Base-by-base conservation (phyloP, 1,284 basidiomycete genomes). In the Ceratobasidium sp. region DNA sequence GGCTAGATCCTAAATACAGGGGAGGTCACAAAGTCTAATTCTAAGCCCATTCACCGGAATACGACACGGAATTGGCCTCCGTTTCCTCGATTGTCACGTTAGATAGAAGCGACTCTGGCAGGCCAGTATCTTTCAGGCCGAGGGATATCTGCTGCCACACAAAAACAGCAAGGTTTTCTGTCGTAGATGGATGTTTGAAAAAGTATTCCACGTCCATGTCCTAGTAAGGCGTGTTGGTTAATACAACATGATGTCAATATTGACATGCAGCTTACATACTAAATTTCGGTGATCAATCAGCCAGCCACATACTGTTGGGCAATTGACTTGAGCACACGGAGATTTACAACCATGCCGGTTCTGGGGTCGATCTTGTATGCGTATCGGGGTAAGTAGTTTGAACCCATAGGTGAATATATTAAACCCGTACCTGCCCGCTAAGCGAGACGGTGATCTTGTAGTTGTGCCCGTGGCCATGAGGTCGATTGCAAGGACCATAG, bases 281-380 rank as follows among this genome's bases (percentile, higher is more conserved):
- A 67, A n/a, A 31, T 53, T 67, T 32, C 64, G 64, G 29, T 67
- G 64, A 38, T 67, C 64, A 42, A 67, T 29, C 27, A 67, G 22
- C 12, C 64, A 34, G 52, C 50, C 8, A 67, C 64, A 32, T 67
- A 54, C 29, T 54, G 38, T 20, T 54, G 64, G 31, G 64, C 38
- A 35, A 67, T 67, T 25, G 64, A 31, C 50, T 67, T 55, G 50
- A 67, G 64, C 29, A 32, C 38, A 6, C 64, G 40, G 38, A 67
- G 64, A 34, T 55, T 55, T 1, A 67, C 52, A 40, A 67, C 64
- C 64, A 54, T 67, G 27, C 64, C 58, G 20, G 58, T 62, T n/a
- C 35, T 45, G 10, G 58, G 45, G 35, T 62, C 58, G 45, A 62
- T 45, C 56, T 58, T 27, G 7, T 40, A 10, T 7, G 17, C 38